Conservation (phyloP, 1,284 basidiomycete species). For the Sphaerobolus stellatus region DNA sequence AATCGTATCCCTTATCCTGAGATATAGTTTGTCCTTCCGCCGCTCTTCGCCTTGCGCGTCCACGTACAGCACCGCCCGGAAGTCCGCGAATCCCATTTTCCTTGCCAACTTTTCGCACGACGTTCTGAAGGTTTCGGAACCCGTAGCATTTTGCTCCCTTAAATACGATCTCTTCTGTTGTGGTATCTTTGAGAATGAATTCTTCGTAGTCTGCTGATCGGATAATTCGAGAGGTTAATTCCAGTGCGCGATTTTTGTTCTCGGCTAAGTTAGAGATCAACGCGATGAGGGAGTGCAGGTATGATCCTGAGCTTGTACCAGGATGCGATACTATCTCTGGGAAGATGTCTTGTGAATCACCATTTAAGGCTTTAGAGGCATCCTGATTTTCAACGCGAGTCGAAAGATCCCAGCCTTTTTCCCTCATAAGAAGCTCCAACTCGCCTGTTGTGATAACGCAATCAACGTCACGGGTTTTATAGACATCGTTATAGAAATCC, state of each 20-base stretch:
- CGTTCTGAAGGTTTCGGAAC: slow-evolving; percentile 96
- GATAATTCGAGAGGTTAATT: slow-evolving; percentile 59
- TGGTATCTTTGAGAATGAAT: slow-evolving; percentile 49
- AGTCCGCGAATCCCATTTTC: slow-evolving; percentile 75
- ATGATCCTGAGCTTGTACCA: slow-evolving; percentile 92
- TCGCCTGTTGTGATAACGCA: slow-evolving; percentile 98
- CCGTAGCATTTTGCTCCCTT: slow-evolving; percentile 95
- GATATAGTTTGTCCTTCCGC: slow-evolving; percentile 32
- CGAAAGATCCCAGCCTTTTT: slow-evolving; percentile 79
- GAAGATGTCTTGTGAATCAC: slow-evolving; percentile 37
- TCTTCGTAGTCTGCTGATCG: slow-evolving; percentile 67
- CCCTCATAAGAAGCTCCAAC: slow-evolving; percentile 81
- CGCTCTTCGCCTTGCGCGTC: slow-evolving; percentile 29
- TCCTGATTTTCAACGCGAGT: slow-evolving; percentile 49
- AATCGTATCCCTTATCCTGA: slow-evolving; percentile 77
- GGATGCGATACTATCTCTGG: slow-evolving; percentile 78
- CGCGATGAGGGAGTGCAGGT: slow-evolving; percentile 76
- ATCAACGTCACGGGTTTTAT: slow-evolving; percentile 89
- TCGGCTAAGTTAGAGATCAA: slow-evolving; percentile 43
- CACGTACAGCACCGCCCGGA: slow-evolving; percentile 46
- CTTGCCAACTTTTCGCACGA: slow-evolving; percentile 90
- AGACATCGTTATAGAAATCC: slow-evolving; percentile 82
- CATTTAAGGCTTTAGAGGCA: slow-evolving; percentile 14
- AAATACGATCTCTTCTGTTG: slow-evolving; percentile 69
- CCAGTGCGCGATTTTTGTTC: slow-evolving; percentile 45